Conservation (phyloP, 768 basidiomycete species). For the Chalciporus piperatus region DNA sequence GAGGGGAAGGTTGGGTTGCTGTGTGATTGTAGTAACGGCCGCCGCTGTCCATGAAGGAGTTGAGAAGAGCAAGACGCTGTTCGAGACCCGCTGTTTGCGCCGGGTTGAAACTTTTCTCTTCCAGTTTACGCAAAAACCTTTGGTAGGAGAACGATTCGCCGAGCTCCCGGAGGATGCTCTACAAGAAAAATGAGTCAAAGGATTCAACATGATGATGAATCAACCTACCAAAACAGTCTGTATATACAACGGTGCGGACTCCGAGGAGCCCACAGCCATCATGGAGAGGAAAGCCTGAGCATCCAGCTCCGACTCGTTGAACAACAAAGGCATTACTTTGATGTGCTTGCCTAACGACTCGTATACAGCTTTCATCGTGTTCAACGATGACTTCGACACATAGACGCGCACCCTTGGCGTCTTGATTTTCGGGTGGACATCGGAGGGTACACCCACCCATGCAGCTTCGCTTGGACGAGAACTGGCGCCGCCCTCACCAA, state of each 20-base stretch:
- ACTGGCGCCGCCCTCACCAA: slow-evolving; percentile 56
- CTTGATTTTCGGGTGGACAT: slow-evolving; percentile 26
- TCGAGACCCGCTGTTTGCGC: slow-evolving; percentile 53
- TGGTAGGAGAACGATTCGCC: slow-evolving; percentile 54
- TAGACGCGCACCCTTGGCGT: slow-evolving; percentile 40
- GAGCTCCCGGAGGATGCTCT: slow-evolving; percentile 57
- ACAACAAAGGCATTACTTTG: slow-evolving; percentile 48
- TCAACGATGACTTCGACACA: slow-evolving; percentile 55
- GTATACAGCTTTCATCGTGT: slow-evolving; percentile 54
- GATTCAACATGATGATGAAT: background rate
- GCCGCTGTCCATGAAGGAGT: slow-evolving; percentile 45
- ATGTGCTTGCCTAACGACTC: slow-evolving; percentile 44
- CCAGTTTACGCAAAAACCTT: slow-evolving; percentile 43
- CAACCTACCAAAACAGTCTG: slow-evolving; percentile 55
- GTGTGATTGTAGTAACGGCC: no score
- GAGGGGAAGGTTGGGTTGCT: slow-evolving; percentile 9
- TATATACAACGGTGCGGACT: slow-evolving; percentile 60
- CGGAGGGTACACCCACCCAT: slow-evolving; percentile 42
- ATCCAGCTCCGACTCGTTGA: slow-evolving; percentile 58
- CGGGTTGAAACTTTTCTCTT: slow-evolving; percentile 48
- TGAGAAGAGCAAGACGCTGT: slow-evolving; percentile 57
- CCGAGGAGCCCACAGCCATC: slow-evolving; percentile 63
- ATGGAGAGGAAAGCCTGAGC: slow-evolving; percentile 63
- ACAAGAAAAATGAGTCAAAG: background rate
- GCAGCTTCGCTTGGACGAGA: slow-evolving; percentile 62